Percentiles rank a stretch among this genome's conserved stretches.
Evolutionary conservation across 306 rosid species (phyloP).

Genomic region (Potentilla sterilis): DNA sequence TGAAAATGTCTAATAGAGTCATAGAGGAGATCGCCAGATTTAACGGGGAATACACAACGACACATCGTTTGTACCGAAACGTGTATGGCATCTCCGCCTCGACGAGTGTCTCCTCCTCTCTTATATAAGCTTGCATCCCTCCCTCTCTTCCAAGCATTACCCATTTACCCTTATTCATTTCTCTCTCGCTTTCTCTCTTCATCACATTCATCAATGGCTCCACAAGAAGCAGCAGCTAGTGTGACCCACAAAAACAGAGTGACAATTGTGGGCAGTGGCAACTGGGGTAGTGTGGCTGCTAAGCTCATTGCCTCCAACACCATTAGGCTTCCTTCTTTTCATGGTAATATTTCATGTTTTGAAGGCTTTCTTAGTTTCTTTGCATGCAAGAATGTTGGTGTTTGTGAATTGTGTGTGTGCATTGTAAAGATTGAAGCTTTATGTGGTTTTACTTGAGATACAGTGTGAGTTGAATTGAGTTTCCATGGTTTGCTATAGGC

Average conservation of each 20-base stretch:
- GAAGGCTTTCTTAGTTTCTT: conserved; percentile 1
- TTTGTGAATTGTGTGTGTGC: not conserved
- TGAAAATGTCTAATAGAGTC: not conserved
- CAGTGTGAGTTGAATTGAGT: not conserved
- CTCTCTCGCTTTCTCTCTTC: not conserved
- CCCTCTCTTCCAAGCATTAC: conserved; percentile 8
- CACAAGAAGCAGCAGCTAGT: conserved; percentile 31
- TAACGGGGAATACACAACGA: conserved; percentile 28
- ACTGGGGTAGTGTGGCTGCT: conserved; percentile 94
- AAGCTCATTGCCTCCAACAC: conserved; percentile 91
- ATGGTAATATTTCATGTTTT: conserved; percentile 43
- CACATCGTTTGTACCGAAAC: conserved; percentile 49
- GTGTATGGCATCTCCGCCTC: conserved; percentile 68
- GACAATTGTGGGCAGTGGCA: conserved; percentile 87
- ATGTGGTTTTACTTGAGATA: not conserved
- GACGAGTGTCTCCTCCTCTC: conserved; percentile 21
- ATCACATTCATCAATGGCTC: conserved; percentile 46
- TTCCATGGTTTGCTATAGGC: not conserved
- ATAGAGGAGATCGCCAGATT: conserved; percentile 56
- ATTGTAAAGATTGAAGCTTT: conserved; percentile 6
- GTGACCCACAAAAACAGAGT: conserved; percentile 51
- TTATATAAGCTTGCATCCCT: conserved; percentile 19
- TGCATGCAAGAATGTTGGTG: conserved; percentile 11
- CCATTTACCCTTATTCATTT: conserved; percentile 10
- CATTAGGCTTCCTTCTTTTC: conserved; percentile 47